A percentile compares a stretch with the other conserved stretches of the same genome.
phyloP scores from a whole-genome alignment of 306 rosid genomes.

The Gillenia trifoliata region DNA sequence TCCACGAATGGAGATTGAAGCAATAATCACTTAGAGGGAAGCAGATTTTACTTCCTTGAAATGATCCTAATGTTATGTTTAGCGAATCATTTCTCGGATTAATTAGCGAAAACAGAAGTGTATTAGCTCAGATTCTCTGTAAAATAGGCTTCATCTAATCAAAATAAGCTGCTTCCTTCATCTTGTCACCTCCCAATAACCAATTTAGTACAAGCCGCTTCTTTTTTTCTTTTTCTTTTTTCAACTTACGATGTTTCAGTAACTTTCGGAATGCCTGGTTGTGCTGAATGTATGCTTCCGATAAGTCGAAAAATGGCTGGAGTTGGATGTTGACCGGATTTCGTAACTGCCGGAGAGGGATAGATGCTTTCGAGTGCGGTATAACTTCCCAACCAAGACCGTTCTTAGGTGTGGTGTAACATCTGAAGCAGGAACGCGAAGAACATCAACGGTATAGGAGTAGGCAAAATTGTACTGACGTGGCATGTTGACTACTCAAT shows the following conservation, averaged over 20 bases:
- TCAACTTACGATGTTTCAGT: not conserved
- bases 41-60: conserved; percentile 23
- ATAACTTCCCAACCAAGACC: no score
- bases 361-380: no score
- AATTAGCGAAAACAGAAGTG: conserved; percentile 10
- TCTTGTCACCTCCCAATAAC: not conserved
- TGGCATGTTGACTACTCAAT: no score
- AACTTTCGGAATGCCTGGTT: no score
- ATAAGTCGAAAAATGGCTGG: not conserved
- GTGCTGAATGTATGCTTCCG: not conserved
- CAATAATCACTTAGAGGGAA: conserved; percentile 17
- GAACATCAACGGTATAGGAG: no score
- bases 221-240: not conserved
- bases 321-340: not conserved
- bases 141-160: conserved; percentile 30
- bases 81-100: conserved; percentile 30
- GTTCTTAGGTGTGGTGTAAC: not conserved
- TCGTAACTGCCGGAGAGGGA: not conserved
- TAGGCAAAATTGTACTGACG: no score
- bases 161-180: conserved; percentile 31
- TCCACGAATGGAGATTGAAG: conserved; percentile 55
- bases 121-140: conserved; percentile 9
- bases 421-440: not conserved
- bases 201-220: not conserved
- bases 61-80: conserved; percentile 26